Percentiles rank a stretch among this genome's conserved stretches.
These are phyloP conservation scores for Narthecium ossifragum DNA, from an alignment of 106 monocot genomes.

Conservation along the genomic window DNA sequence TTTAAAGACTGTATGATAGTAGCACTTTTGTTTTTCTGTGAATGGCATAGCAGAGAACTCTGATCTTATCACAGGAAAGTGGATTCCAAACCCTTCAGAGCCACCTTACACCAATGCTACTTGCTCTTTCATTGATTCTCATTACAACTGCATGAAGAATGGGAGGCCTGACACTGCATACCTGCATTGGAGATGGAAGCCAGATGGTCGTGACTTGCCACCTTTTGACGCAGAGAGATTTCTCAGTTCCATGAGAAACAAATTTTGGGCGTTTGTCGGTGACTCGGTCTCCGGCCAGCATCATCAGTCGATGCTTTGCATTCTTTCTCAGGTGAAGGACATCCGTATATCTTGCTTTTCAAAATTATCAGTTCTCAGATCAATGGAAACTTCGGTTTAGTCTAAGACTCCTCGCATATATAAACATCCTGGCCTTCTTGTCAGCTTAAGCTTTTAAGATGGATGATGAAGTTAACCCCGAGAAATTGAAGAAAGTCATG, in stretches of 20 bases:
- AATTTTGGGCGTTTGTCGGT: conserved; percentile 59
- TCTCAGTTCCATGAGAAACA: conserved; percentile 43
- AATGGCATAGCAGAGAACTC: conserved; percentile 25
- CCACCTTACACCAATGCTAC: conserved; percentile 56
- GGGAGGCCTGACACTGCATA: conserved; percentile 56
- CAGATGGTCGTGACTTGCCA: conserved; percentile 37
- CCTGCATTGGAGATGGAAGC: conserved; percentile 76
- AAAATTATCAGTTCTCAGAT: no score
- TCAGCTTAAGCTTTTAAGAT: no score
- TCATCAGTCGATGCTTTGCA: conserved; percentile 55
- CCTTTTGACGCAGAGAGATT: conserved; percentile 46
- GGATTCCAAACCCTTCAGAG: conserved; percentile 46
- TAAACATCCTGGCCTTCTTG: not conserved
- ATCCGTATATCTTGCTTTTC: not conserved
- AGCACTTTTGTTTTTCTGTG: no score
- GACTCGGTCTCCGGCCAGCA: conserved; percentile 76
- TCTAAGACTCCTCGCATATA: not conserved
- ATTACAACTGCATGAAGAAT: conserved; percentile 65
- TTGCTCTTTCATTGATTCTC: conserved; percentile 45
- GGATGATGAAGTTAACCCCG: no score
- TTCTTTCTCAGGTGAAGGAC: conserved; percentile 48
- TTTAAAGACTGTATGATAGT: no score
- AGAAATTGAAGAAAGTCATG: no score
- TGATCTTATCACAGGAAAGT: conserved; percentile 52
- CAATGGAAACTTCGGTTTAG: not conserved